Evolutionary conservation across 345 rosid genomes (phyloP).

Genomic region (Turritis glabra): DNA sequence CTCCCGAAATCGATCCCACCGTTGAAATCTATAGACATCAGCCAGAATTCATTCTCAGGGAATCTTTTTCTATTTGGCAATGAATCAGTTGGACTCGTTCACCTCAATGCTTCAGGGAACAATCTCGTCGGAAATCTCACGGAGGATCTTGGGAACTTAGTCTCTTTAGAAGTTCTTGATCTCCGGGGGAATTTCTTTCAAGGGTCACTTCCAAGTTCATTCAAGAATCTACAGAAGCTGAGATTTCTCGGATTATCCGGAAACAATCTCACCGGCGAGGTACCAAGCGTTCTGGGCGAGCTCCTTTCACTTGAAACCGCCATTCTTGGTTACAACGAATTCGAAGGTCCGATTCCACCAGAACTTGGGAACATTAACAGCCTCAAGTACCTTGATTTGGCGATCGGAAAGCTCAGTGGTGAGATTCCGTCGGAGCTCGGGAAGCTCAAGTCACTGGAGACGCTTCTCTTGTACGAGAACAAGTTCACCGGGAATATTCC

Average conservation of each 20-base stretch:
- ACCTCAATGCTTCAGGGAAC: constrained; percentile 84
- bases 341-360: constrained; percentile 69
- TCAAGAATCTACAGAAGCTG: constrained; percentile 67
- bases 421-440: constrained; percentile 76
- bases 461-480: constrained; percentile 69
- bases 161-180: constrained; percentile 68
- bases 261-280: constrained; percentile 77
- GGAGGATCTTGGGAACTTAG: constrained; percentile 70
- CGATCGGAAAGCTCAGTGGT: constrained; percentile 68
- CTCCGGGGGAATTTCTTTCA: constrained; percentile 84
- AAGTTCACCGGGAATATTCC: constrained; percentile 71
- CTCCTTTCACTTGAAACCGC: constrained; percentile 74
- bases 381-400: constrained; percentile 82
- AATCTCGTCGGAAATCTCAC: constrained; percentile 70
- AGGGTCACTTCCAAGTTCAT: constrained; percentile 69
- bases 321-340: constrained; percentile 83
- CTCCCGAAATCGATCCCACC: constrained; percentile 59
- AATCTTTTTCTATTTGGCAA: constrained; percentile 57
- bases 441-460: constrained; percentile 58
- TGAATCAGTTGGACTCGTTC: constrained; percentile 51
- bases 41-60: constrained; percentile 69
- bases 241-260: constrained; percentile 88
- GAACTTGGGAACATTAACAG: constrained; percentile 70
- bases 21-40: constrained; percentile 58
- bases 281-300: constrained; percentile 74